phyloP scores from a whole-genome alignment of 345 rosid genomes.

The Capsella bursapastoris region DNA sequence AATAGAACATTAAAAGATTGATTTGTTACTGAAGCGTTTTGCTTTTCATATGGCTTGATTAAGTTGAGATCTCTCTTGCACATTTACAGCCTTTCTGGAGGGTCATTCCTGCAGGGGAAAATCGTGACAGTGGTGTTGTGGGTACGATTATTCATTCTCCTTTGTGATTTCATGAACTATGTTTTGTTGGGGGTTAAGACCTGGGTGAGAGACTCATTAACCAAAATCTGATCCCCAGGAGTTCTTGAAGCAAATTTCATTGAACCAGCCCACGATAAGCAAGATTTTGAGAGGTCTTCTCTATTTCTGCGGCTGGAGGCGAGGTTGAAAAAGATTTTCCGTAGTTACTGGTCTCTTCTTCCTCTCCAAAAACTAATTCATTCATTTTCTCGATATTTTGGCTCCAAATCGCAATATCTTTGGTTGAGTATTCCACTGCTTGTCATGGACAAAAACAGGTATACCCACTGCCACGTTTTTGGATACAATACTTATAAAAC shows the following conservation, averaged over 20 bases:
- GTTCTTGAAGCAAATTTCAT: slow-evolving; percentile 95
- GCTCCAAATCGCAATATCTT: background rate
- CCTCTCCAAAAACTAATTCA: background rate
- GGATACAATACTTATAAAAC: slow-evolving; percentile 50
- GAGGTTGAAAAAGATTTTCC: slow-evolving; percentile 66
- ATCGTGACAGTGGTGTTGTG: slow-evolving; percentile 69
- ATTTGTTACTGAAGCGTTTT: background rate
- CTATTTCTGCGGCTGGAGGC: slow-evolving; percentile 71
- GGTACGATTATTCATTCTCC: slow-evolving; percentile 53
- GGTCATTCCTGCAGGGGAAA: slow-evolving; percentile 61
- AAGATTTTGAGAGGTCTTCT: slow-evolving; percentile 93
- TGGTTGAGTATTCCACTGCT: slow-evolving; percentile 20
- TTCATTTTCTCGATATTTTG: background rate
- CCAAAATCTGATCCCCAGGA: slow-evolving; percentile 54
- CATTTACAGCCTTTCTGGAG: slow-evolving; percentile 90
- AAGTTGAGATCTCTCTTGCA: slow-evolving; percentile 29
- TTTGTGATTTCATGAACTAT: slow-evolving; percentile 26
- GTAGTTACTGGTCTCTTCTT: slow-evolving; percentile 75
- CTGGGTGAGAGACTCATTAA: slow-evolving; percentile 30
- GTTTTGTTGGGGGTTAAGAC: slow-evolving; percentile 15
- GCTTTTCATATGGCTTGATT: slow-evolving; percentile 29
- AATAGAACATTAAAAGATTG: background rate
- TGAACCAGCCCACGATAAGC: slow-evolving; percentile 98
- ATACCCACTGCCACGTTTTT: slow-evolving; percentile 52
- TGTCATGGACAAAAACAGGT: slow-evolving; percentile 57